These are phyloP conservation scores for Paramecium sonneborni DNA, from an alignment of 73 alveolate species.

Conservation along the genomic window DNA sequence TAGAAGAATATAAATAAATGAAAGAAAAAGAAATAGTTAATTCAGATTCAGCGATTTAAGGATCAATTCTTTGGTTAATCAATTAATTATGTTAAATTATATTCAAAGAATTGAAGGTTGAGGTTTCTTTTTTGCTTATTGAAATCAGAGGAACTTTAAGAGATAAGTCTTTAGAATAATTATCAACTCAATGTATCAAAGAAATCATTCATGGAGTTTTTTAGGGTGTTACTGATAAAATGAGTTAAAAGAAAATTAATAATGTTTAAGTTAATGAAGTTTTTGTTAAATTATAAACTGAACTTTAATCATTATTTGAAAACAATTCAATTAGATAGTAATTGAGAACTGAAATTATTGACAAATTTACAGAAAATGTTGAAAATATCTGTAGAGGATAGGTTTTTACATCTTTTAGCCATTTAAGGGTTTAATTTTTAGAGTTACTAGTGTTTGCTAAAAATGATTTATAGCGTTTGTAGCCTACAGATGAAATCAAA, in stretches of 20 bases:
- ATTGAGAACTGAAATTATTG: slow-evolving; percentile 54
- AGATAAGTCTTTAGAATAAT: slow-evolving; percentile 11
- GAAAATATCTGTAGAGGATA: slow-evolving; percentile 65
- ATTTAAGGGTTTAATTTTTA: slow-evolving; percentile 51
- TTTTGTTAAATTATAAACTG: background rate
- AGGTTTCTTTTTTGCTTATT: background rate
- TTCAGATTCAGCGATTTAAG: slow-evolving; percentile 33
- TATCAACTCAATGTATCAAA: slow-evolving; percentile 22
- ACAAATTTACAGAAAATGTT: slow-evolving; percentile 57
- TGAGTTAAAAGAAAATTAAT: slow-evolving; percentile 63
- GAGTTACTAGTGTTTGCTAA: slow-evolving; percentile 40
- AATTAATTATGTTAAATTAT: background rate
- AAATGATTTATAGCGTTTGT: slow-evolving; percentile 28
- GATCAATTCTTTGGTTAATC: slow-evolving; percentile 43
- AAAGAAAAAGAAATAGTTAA: slow-evolving; percentile 35
- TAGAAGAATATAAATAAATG: slow-evolving; percentile 16
- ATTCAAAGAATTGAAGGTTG: background rate
- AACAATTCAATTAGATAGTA: slow-evolving; percentile 14
- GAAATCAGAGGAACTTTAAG: slow-evolving; percentile 21
- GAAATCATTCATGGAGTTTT: slow-evolving; percentile 54
- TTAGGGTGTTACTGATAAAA: slow-evolving; percentile 49
- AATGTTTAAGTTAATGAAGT: background rate
- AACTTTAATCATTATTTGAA: slow-evolving; percentile 34
- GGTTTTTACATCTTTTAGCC: slow-evolving; percentile 59
- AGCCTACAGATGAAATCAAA: background rate